These are phyloP conservation scores for Pichia sp. DNA, from an alignment of 1,139 yeast genomes.

Conservation along the genomic window DNA sequence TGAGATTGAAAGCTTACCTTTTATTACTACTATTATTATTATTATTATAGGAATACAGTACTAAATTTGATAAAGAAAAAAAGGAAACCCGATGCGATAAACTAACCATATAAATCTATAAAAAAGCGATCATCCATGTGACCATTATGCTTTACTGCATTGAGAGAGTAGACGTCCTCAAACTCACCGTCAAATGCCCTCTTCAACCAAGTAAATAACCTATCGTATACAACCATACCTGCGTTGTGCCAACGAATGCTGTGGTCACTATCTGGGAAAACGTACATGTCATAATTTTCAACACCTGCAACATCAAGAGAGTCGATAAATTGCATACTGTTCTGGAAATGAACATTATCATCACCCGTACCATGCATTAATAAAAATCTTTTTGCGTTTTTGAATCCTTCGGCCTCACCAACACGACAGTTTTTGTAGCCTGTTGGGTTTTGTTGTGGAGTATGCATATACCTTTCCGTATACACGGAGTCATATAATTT, in stretches of 20 bases:
- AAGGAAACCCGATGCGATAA: background rate
- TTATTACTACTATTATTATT: background rate
- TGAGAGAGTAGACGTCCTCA: conserved; percentile 13
- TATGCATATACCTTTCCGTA: conserved; percentile 74
- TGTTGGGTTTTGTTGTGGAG: conserved; percentile 56
- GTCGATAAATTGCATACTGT: conserved; percentile 61
- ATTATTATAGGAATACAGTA: background rate
- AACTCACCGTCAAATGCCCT: conserved; percentile 51
- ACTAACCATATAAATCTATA: conserved; percentile 22
- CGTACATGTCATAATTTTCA: conserved; percentile 69
- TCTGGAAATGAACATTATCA: conserved; percentile 78
- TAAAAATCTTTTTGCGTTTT: conserved; percentile 54
- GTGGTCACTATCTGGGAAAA: conserved; percentile 79
- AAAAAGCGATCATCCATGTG: conserved; percentile 6
- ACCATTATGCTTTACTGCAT: background rate
- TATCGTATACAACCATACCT: conserved; percentile 58
- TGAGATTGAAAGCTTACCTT: background rate
- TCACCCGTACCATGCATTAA: conserved; percentile 80
- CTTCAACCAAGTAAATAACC: conserved; percentile 55
- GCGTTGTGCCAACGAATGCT: conserved; percentile 69
- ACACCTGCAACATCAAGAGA: conserved; percentile 52
- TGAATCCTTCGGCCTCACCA: conserved; percentile 43
- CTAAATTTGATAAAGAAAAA: background rate
- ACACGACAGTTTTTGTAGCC: conserved; percentile 58
- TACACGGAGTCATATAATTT: conserved; percentile 68